Percentiles rank a stretch among this genome's conserved stretches.
Evolutionary conservation across 202 grass and related monocot species (phyloP).

Genomic region (Elaeis oleifera): DNA sequence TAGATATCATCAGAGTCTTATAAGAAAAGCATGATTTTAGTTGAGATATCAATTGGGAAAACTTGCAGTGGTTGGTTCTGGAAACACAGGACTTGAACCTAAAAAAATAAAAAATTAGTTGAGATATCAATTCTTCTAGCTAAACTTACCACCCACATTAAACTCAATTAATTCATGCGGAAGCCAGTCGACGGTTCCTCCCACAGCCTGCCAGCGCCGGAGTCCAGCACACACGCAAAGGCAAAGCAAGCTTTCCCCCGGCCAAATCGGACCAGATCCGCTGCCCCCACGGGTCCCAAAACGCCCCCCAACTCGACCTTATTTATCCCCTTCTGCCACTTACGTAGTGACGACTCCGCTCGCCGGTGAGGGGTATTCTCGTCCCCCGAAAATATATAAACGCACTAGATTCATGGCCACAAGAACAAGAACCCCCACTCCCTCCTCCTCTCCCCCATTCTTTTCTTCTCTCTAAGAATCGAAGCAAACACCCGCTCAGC

Average conservation of each 20-base stretch:
- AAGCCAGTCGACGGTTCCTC: neutral
- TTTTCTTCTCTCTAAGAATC: neutral
- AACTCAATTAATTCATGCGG: neutral
- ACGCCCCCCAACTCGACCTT: neutral
- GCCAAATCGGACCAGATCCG: neutral
- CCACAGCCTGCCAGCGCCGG: neutral
- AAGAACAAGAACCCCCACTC: neutral
- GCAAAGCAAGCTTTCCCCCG: neutral
- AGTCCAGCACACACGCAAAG: neutral
- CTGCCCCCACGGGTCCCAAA: too few species aligned
- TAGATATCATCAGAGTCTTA: too few species aligned
- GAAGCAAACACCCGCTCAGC: conserved; percentile 28
- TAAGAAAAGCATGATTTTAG: too few species aligned
- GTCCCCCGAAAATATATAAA: conserved; percentile 15
- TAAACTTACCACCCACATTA: neutral
- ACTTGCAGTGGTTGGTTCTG: too few species aligned
- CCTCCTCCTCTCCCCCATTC: neutral
- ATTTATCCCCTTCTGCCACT: neutral
- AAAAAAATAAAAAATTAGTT: neutral
- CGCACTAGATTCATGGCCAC: conserved; percentile 9
- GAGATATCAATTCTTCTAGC: conserved; percentile 1
- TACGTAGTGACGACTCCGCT: too few species aligned
- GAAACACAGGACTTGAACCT: too few species aligned
- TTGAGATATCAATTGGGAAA: too few species aligned
- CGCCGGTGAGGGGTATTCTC: conserved; percentile 4